Conservation (phyloP, 805 yeast species). For the Wickerhamiella azymoides region DNA sequence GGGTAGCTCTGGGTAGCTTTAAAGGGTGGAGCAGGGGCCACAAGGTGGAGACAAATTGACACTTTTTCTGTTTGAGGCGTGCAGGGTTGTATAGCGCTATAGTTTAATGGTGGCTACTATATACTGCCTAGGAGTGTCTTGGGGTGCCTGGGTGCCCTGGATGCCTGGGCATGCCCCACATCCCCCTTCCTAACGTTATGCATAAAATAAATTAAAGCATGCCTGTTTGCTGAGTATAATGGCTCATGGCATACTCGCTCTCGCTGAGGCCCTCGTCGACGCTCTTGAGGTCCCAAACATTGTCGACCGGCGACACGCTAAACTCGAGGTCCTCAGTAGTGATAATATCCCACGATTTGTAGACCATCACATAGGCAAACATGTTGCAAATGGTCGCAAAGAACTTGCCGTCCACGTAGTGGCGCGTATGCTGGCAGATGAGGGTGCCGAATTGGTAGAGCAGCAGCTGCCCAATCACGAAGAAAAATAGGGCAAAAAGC, state of each 20-base stretch:
- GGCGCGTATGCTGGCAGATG: constrained; percentile 61
- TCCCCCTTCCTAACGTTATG: no score
- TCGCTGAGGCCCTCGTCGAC: constrained; percentile 20
- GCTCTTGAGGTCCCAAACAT: constrained; percentile 28
- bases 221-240: constrained; percentile 20
- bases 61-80: no score
- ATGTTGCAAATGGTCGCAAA: constrained; percentile 71
- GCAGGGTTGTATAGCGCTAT: no score
- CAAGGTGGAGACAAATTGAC: no score
- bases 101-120: no score
- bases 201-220: constrained; percentile 12
- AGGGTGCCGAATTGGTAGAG: constrained; percentile 51
- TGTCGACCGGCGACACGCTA: constrained; percentile 46
- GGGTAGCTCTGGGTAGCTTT: no score
- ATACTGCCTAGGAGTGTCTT: no score
- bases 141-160: no score
- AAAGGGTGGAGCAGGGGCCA: no score
- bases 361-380: constrained; percentile 84
- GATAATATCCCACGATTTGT: constrained; percentile 92
- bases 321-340: constrained; percentile 92
- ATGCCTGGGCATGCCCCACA: no score
- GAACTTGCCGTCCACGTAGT: constrained; percentile 82
- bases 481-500: constrained; percentile 53
- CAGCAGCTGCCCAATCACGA: constrained; percentile 66
- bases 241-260: constrained; percentile 26